Evolutionary conservation across 2,329 filamentous ascomycete genomes (phyloP), one percentile per base, ranked within the genome.

Genomic region (Microsporum ferrugineum): DNA sequence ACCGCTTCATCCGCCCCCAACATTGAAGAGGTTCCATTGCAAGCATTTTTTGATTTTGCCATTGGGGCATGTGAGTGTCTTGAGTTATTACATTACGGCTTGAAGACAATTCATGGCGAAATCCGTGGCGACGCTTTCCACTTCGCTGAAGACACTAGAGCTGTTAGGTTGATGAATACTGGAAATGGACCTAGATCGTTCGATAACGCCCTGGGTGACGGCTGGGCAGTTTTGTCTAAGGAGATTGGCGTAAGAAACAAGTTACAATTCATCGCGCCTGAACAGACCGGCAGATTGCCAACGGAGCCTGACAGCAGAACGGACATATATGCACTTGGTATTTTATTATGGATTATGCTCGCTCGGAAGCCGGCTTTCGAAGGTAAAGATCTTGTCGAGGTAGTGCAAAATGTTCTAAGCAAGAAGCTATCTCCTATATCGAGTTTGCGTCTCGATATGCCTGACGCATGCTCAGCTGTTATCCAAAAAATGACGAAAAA

Each of bases 401-500:
- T 96, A 51, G 90, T 97, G 65, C 91, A 96, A 71, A 89, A 86
- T 66, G 90, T 96, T 8, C 79, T 97, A 6, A 86, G 86, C 55
- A 87, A 88, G 65, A 84, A 88, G 53, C 84, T 96, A 65, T 85
- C 88, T 3, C 84, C 84, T 41, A 85, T 94, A 6, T 89, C 89
- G 2, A 84, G 83, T 2, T 83, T 90, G 51, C 83, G 92, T 58
- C 81, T 90, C 63, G 92, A 96, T 69, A 80, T 96, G 4, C 92
- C 92, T 0, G 89, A 95, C 62, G 87, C 88, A 5, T 78, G 96
- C 47, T 88, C 88, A 0, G 82, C 83, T 36, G 88, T 96, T 49
- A 89, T 97, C 45, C 88, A 92, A 70, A 95, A 91, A 71, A 96
- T 95, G 82, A 96, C 91, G 0, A 86, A 90, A 63, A 95, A 95